phyloP scores from a whole-genome alignment of 257 asterid genomes.

The Salvia splendens region DNA sequence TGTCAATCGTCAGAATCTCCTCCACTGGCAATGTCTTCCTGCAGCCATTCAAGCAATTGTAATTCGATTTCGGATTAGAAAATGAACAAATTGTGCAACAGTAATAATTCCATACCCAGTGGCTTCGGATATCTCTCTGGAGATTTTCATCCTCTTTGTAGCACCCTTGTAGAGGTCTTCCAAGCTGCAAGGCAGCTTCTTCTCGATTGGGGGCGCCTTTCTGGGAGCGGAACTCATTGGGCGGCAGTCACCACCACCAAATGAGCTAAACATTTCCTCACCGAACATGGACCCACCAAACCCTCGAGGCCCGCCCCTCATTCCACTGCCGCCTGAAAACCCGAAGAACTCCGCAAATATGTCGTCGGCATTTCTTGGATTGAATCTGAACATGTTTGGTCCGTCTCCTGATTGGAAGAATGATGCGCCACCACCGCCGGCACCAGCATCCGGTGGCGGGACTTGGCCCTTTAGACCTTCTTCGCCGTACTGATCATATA shows the following conservation, averaged over 20 bases:
- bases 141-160: conserved; percentile 90
- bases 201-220: conserved; percentile 73
- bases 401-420: conserved; percentile 78
- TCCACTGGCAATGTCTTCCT: conserved; percentile 74
- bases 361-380: conserved; percentile 77
- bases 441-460: conserved; percentile 75
- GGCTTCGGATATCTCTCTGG: conserved; percentile 78
- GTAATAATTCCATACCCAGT: conserved; percentile 63
- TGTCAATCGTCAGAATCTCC: conserved; percentile 68
- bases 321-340: conserved; percentile 56
- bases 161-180: conserved; percentile 87
- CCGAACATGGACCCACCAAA: conserved; percentile 72
- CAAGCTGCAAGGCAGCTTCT: conserved; percentile 65
- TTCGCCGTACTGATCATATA: conserved; percentile 88
- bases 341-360: conserved; percentile 84
- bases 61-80: too few relatives aligned
- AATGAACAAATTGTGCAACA: too few relatives aligned
- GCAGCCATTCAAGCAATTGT: conserved; percentile 27
- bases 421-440: conserved; percentile 62
- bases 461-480: conserved; percentile 88
- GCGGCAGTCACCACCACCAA: conserved; percentile 51
- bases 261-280: conserved; percentile 71
- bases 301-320: conserved; percentile 60
- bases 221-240: conserved; percentile 58
- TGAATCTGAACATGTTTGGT: conserved; percentile 69